A percentile compares a stretch with the other conserved stretches of the same genome.
These are phyloP conservation scores for Neonectria ditissima DNA, from an alignment of 2,329 filamentous ascomycete species.

Conservation along the genomic window DNA sequence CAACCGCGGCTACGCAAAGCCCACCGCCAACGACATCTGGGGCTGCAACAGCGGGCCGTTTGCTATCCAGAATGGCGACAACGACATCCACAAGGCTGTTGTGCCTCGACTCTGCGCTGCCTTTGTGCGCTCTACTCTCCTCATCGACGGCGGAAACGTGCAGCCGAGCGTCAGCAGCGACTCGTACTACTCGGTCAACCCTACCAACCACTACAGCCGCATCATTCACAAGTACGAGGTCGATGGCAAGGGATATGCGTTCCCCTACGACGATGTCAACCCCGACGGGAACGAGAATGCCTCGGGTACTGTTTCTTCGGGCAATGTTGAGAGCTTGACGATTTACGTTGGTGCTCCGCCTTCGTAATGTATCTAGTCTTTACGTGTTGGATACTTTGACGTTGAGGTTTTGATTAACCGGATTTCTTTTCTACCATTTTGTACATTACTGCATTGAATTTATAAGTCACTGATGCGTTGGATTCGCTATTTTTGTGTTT, in stretches of 20 bases:
- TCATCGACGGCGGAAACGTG: slow-evolving; percentile 58
- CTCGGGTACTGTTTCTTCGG: slow-evolving; percentile 49
- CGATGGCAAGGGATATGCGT: slow-evolving; percentile 72
- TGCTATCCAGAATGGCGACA: slow-evolving; percentile 51
- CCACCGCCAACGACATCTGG: slow-evolving; percentile 60
- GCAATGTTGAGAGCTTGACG: slow-evolving; percentile 41
- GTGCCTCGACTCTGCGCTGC: slow-evolving; percentile 63
- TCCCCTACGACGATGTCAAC: slow-evolving; percentile 76
- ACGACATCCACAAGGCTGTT: slow-evolving; percentile 55
- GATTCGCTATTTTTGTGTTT: not conserved
- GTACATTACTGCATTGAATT: not conserved
- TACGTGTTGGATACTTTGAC: slow-evolving; percentile 12
- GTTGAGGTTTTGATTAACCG: not conserved
- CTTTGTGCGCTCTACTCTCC: slow-evolving; percentile 61
- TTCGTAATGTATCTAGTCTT: not conserved
- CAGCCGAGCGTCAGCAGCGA: slow-evolving; percentile 55
- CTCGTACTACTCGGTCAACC: slow-evolving; percentile 59
- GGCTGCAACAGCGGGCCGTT: slow-evolving; percentile 64
- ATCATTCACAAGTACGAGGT: slow-evolving; percentile 70
- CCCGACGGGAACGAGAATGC: slow-evolving; percentile 67
- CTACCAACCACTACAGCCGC: slow-evolving; percentile 68
- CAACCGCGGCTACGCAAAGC: slow-evolving; percentile 57
- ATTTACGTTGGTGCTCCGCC: slow-evolving; percentile 44
- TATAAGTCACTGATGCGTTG: not conserved
- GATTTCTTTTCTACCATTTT: not conserved